Conservation (phyloP, 108 stramenopile species). For the Poteriospumella lacustris region DNA sequence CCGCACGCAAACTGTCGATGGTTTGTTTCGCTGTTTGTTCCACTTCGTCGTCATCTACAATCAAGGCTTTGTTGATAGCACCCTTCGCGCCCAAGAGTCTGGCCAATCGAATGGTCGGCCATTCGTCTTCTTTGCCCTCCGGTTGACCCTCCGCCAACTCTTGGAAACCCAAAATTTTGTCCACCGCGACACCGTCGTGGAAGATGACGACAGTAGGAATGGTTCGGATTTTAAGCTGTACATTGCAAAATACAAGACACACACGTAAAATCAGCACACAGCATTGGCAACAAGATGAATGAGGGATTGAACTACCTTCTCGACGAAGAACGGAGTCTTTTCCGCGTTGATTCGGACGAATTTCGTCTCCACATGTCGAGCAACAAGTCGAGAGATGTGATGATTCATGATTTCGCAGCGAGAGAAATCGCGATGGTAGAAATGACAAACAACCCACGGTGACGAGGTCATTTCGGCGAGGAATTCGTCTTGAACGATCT, state of each 20-base stretch:
- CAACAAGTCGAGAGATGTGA: slow-evolving; percentile 70
- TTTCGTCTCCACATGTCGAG: slow-evolving; percentile 71
- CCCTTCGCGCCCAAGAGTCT: not conserved
- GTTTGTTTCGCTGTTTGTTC: not conserved
- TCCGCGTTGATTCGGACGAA: slow-evolving; percentile 83
- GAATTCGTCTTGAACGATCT: slow-evolving; percentile 90
- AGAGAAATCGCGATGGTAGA: slow-evolving; percentile 89
- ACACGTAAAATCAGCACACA: no score
- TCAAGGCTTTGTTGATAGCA: not conserved
- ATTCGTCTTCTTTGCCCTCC: slow-evolving; percentile 47
- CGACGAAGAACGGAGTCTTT: slow-evolving; percentile 94
- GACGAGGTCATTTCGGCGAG: slow-evolving; percentile 74
- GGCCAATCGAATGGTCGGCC: slow-evolving; percentile 38
- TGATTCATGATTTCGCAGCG: slow-evolving; percentile 86
- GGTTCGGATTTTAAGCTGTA: slow-evolving; percentile 28
- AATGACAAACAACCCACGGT: slow-evolving; percentile 75
- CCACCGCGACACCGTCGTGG: slow-evolving; percentile 61
- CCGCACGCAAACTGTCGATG: not conserved
- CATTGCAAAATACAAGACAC: no score
- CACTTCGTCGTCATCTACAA: slow-evolving; percentile 10
- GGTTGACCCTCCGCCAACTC: slow-evolving; percentile 31
- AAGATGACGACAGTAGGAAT: slow-evolving; percentile 39
- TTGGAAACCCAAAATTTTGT: slow-evolving; percentile 47
- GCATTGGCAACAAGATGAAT: no score
- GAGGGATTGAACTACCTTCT: no score